Evolutionary conservation across 129 eudicot genomes (phyloP).

Genomic region (Lactuca sativa): DNA sequence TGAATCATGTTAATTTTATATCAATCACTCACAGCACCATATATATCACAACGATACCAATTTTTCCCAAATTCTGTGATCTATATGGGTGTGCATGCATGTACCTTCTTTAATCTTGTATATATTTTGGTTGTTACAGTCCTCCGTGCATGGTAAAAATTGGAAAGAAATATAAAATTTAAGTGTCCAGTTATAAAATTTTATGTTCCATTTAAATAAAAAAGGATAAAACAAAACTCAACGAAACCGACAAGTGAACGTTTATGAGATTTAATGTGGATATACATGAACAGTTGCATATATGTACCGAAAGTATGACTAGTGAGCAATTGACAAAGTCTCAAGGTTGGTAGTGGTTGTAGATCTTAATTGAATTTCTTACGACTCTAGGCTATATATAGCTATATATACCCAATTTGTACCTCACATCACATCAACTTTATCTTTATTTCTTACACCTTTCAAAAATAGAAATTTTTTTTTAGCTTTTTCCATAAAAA

Average conservation of each 20-base stretch:
- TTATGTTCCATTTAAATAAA: background rate
- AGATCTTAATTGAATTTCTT: background rate
- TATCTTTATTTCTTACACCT: too few relatives aligned
- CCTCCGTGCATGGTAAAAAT: background rate
- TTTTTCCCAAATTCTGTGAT: background rate
- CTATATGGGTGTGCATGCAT: background rate
- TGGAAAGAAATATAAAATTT: background rate
- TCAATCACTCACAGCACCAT: too few relatives aligned
- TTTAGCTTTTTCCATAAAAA: too few relatives aligned
- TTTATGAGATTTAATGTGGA: background rate
- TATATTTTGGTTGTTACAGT: too few relatives aligned
- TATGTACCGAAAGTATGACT: background rate
- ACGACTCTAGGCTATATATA: background rate
- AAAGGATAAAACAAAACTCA: too few relatives aligned
- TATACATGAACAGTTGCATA: background rate
- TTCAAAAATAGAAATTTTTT: too few relatives aligned
- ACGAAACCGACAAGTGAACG: too few relatives aligned
- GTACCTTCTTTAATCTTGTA: background rate
- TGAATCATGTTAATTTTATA: too few relatives aligned
- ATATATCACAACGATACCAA: too few relatives aligned
- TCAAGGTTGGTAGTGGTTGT: slow-evolving; percentile 14
- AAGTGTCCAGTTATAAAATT: background rate
- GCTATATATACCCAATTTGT: background rate
- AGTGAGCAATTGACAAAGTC: background rate
- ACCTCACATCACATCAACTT: background rate